Evolutionary conservation across 2,329 filamentous ascomycete genomes (phyloP), one percentile per base, ranked within the genome.

Genomic region (Botrytis byssoidea): DNA sequence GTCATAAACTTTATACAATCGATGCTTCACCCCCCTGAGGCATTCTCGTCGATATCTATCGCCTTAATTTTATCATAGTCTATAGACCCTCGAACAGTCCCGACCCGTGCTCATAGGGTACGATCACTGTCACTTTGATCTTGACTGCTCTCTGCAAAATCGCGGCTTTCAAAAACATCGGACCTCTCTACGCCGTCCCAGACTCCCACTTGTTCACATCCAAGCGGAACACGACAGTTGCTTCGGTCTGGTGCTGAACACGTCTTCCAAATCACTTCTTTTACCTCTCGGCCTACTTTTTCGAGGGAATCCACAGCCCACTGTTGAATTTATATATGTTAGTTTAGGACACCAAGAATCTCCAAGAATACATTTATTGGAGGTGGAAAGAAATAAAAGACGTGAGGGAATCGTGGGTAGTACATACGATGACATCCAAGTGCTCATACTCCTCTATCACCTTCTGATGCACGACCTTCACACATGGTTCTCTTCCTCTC

Each of bases 251-350:
- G 68, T n/a, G 60, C 29, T 20, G 51, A 69, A 83, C 90, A 85
- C 1, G 93, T 97, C 82, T 90, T 90, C 95, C 95, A 98, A 20
- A 98, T 82, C 22, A 97, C 91, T 79, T 95, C 91, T 44, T 90
- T 88, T 0, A 98, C 85, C 83, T 97, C 95, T 73, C 85, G 86
- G 8, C 95, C 96, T 0, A 98, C 93, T 81, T 95, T 89, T 66
- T 95, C 91, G 25, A 94, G 89, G 0, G 90, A 90, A 80, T 98
- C 94, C 86, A 98, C 93, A 0, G 95, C 94, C 95, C 95, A 98
- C 71, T 73, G 44, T 32, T 2, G 10, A 14, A 22, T 32, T 29
- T 12, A 57, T 37, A 20, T 10, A 25, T 42, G 37, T 69, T 44
- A 69, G 66, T 25, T 20, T 3, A 9, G 14, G 25, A 8, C 20